A percentile compares a stretch with the other conserved stretches of the same genome.
Evolutionary conservation across 75 land plant species (phyloP).

Genomic region (Azolla pinnata): DNA sequence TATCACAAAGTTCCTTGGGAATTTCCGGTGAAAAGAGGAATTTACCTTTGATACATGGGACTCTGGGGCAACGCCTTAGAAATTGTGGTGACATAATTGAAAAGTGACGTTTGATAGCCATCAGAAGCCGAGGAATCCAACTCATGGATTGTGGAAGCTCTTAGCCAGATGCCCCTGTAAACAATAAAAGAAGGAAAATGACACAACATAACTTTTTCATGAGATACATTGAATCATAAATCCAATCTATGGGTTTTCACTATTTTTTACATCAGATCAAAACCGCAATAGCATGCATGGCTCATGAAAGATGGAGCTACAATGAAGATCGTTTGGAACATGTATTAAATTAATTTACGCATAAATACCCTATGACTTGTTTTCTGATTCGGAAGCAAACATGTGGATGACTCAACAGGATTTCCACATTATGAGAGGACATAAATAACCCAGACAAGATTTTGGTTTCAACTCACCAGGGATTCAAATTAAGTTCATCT

Average conservation of each 20-base stretch:
- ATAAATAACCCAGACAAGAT: neutral
- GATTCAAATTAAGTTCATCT: neutral
- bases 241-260: neutral
- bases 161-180: slow-evolving; percentile 3
- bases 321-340: neutral
- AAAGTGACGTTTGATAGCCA: too few species aligned
- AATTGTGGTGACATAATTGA: too few species aligned
- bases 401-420: neutral
- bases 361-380: neutral
- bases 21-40: too few species aligned
- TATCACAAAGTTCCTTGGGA: too few species aligned
- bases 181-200: too few species aligned
- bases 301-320: too few species aligned
- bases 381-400: neutral
- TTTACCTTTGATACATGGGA: too few species aligned
- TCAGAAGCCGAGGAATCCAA: neutral
- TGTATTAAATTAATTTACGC: neutral
- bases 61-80: too few species aligned
- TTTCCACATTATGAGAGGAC: neutral
- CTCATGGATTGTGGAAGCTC: neutral
- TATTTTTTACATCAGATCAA: neutral
- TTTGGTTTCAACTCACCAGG: slow-evolving; percentile 3
- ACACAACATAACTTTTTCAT: neutral
- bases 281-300: too few species aligned
- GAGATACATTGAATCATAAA: neutral